These are phyloP conservation scores for Fusarium poae DNA, from an alignment of 2,329 filamentous ascomycete genomes.

Conservation along the genomic window DNA sequence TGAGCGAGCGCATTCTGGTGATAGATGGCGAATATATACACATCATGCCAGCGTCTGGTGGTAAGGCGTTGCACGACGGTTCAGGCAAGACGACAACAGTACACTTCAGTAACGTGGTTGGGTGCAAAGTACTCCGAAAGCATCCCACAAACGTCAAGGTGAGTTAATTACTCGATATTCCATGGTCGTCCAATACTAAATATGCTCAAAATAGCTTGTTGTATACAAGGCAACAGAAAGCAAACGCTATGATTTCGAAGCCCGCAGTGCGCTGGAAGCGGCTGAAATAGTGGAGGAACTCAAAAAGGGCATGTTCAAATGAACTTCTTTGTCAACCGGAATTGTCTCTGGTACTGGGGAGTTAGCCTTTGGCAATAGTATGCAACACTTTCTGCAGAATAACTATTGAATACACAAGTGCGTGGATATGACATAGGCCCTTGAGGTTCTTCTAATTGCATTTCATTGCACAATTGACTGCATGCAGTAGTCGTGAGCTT, in stretches of 20 bases:
- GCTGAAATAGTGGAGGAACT: constrained; percentile 84
- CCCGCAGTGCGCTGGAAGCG: constrained; percentile 77
- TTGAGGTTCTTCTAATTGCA: constrained; percentile 3
- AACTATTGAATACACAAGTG: background rate
- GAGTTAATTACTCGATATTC: constrained; percentile 43
- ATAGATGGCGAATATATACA: constrained; percentile 91
- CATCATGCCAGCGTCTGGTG: constrained; percentile 79
- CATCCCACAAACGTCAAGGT: constrained; percentile 86
- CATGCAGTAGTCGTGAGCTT: constrained; percentile 4
- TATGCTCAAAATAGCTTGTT: constrained; percentile 63
- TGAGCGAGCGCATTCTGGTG: constrained; percentile 80
- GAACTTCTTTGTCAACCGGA: constrained; percentile 3
- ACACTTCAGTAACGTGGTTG: constrained; percentile 84
- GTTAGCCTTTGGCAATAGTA: constrained; percentile 1
- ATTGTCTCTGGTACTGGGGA: background rate
- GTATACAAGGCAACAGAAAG: constrained; percentile 82
- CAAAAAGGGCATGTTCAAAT: constrained; percentile 72
- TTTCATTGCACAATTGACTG: background rate
- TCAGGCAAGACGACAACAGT: constrained; percentile 82
- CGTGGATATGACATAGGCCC: constrained; percentile 5
- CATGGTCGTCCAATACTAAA: constrained; percentile 19
- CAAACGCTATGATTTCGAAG: constrained; percentile 88
- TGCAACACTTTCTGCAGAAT: background rate
- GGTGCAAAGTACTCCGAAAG: constrained; percentile 83
- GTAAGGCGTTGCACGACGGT: constrained; percentile 73